phyloP scores from a whole-genome alignment of 306 rosid genomes.

The Pyrus bretschneideri region DNA sequence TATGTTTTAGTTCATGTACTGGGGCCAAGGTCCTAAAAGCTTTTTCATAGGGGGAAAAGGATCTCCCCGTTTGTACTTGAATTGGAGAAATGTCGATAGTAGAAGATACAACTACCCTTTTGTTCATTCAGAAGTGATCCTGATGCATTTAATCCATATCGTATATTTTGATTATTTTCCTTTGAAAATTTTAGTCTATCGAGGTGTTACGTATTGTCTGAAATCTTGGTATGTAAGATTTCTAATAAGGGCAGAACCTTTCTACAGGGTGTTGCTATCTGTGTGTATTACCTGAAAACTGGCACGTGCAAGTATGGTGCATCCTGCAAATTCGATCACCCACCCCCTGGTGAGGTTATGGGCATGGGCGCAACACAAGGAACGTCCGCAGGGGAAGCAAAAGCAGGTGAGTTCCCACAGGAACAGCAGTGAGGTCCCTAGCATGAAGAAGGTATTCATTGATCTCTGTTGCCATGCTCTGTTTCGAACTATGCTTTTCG shows the following conservation, averaged over 20 bases:
- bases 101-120: background rate
- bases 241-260: slow-evolving; percentile 6
- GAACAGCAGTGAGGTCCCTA: slow-evolving; percentile 17
- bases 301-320: slow-evolving; percentile 87
- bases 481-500: background rate
- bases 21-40: background rate
- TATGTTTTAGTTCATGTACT: background rate
- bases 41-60: background rate
- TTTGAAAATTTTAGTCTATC: background rate
- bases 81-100: background rate
- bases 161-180: background rate
- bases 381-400: slow-evolving; percentile 35
- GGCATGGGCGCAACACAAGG: slow-evolving; percentile 52
- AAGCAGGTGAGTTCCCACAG: slow-evolving; percentile 13
- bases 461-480: background rate
- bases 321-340: slow-evolving; percentile 94
- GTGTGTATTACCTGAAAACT: slow-evolving; percentile 91
- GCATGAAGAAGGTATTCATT: background rate
- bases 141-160: background rate
- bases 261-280: slow-evolving; percentile 65
- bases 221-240: background rate
- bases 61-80: background rate
- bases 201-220: background rate
- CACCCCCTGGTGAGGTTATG: slow-evolving; percentile 95
- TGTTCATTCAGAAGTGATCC: background rate